These are phyloP conservation scores for Thraustotheca clavata DNA, from an alignment of 352 stramenopile genomes.

Conservation along the genomic window DNA sequence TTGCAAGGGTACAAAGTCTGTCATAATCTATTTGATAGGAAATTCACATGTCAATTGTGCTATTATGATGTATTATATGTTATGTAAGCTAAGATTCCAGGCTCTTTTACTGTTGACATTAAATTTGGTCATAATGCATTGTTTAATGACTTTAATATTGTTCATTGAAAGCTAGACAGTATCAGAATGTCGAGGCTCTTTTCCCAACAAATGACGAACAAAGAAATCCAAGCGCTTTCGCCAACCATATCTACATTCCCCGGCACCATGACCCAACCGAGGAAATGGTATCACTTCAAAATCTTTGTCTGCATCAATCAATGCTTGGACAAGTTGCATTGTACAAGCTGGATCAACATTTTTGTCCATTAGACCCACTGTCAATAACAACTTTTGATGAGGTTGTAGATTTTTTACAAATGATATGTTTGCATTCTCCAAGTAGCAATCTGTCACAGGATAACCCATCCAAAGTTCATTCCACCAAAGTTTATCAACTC, in stretches of 20 bases:
- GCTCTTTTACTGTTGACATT: no score
- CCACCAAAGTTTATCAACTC: conserved; percentile 20
- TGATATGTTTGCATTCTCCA: background rate
- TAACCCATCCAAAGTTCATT: conserved; percentile 18
- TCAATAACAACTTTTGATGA: conserved; percentile 1
- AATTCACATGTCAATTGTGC: no score
- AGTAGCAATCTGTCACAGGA: background rate
- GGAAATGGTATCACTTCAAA: conserved; percentile 7
- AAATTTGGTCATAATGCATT: no score
- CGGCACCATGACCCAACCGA: background rate
- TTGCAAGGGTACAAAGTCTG: no score
- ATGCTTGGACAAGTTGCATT: conserved; percentile 15
- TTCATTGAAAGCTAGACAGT: no score
- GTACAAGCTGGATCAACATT: conserved; percentile 17
- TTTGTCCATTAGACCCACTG: conserved; percentile 1
- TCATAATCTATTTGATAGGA: no score
- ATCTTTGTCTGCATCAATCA: conserved; percentile 20
- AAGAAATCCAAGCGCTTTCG: conserved; percentile 9
- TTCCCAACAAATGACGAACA: background rate
- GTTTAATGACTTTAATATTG: no score
- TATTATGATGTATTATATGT: no score
- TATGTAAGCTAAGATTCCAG: no score
- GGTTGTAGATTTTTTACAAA: background rate
- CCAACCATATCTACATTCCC: background rate
- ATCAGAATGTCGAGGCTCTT: background rate